A percentile compares a stretch with the other conserved stretches of the same genome.
These are phyloP conservation scores for Aureobasidium sp. DNA, from an alignment of 2,329 filamentous ascomycete species.

Conservation along the genomic window DNA sequence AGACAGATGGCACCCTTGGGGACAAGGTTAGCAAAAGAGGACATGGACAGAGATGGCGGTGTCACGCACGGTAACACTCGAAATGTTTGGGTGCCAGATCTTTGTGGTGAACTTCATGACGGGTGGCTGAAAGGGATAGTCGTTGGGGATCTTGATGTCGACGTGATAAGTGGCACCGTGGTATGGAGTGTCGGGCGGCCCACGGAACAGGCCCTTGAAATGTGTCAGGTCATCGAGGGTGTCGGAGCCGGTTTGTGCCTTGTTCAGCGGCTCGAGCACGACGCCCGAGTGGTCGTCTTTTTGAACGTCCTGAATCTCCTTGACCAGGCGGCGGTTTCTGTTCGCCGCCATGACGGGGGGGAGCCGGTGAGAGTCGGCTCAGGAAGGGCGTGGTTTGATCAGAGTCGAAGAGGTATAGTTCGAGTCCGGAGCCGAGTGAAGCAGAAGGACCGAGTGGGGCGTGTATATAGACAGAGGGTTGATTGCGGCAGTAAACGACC, in stretches of 20 bases:
- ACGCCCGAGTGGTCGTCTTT: constrained; percentile 73
- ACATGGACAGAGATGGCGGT: neutral
- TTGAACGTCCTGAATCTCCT: constrained; percentile 70
- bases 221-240: constrained; percentile 67
- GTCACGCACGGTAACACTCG: constrained; percentile 69
- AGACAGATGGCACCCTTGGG: constrained; percentile 93
- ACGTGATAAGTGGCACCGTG: constrained; percentile 76
- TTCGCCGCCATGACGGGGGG: constrained; percentile 44
- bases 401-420: constrained; percentile 5
- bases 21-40: constrained; percentile 23
- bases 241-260: constrained; percentile 35
- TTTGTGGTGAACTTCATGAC: constrained; percentile 86
- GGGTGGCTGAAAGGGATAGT: constrained; percentile 91
- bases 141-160: constrained; percentile 78
- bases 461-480: neutral
- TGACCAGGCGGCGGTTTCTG: constrained; percentile 56
- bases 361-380: neutral
- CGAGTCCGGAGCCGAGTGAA: constrained; percentile 3
- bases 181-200: constrained; percentile 85
- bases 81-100: constrained; percentile 97
- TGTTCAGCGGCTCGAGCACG: constrained; percentile 49
- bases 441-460: neutral
- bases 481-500: neutral
- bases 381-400: neutral
- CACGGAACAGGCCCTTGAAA: constrained; percentile 74